A percentile compares a stretch with the other conserved stretches of the same genome.
These are phyloP conservation scores for Aspergillus fumigatus DNA, from an alignment of 2,329 filamentous ascomycete genomes.

Conservation along the genomic window DNA sequence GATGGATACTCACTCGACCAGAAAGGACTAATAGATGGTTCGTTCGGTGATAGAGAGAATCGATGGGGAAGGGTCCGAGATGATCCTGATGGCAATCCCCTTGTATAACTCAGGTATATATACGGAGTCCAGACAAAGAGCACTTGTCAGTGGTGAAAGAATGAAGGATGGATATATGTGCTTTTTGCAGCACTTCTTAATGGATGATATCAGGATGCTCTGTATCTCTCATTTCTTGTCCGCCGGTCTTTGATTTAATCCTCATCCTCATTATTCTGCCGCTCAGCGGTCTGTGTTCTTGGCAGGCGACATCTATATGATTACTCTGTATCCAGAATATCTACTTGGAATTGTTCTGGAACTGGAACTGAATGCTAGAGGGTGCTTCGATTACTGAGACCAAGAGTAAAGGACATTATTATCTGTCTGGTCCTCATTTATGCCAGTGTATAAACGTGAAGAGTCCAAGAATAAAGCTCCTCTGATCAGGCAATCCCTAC, in stretches of 20 bases:
- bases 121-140: background rate
- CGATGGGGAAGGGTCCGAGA: background rate
- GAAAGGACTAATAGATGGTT: background rate
- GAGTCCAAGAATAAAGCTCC: too few relatives aligned
- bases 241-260: background rate
- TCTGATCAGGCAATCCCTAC: background rate
- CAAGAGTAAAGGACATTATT: too few relatives aligned
- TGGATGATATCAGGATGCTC: background rate
- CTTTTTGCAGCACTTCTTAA: background rate
- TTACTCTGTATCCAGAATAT: background rate
- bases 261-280: background rate
- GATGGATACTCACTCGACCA: background rate
- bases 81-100: background rate
- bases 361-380: too few relatives aligned
- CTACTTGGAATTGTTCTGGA: too few relatives aligned
- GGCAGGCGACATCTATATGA: background rate
- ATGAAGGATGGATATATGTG: background rate
- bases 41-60: background rate
- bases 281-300: background rate
- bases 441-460: background rate
- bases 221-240: background rate
- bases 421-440: too few relatives aligned
- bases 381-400: too few relatives aligned
- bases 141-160: background rate
- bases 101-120: background rate